Evolutionary conservation across 495 filamentous ascomycete species (phyloP).

Genomic region (Terfezia claveryi): DNA sequence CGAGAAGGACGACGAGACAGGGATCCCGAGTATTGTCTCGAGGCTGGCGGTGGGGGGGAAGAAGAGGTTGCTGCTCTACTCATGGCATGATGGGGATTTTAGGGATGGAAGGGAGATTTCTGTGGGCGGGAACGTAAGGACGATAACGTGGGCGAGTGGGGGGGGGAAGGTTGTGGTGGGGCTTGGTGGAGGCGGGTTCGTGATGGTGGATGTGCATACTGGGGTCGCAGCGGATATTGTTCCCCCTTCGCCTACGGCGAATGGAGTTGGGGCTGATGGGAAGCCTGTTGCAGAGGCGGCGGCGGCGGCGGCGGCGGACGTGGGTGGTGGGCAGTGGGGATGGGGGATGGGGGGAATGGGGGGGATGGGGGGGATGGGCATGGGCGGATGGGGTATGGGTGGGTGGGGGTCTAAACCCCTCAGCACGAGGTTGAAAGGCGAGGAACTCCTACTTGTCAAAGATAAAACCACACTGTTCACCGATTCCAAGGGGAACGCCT

Average conservation of each 20-base stretch:
- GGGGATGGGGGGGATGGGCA: constrained; percentile 23
- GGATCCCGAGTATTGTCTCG: constrained; percentile 75
- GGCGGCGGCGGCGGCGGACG: constrained; percentile 19
- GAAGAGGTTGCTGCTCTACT: constrained; percentile 70
- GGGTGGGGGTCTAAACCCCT: constrained; percentile 73
- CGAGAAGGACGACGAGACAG: constrained; percentile 63
- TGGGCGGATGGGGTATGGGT: neutral
- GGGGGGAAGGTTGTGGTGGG: constrained; percentile 69
- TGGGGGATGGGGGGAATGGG: neutral
- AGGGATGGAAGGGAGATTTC: constrained; percentile 54
- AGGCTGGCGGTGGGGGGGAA: constrained; percentile 80
- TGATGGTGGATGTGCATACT: constrained; percentile 64
- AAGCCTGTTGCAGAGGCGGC: constrained; percentile 40
- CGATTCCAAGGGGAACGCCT: constrained; percentile 53
- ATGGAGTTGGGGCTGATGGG: constrained; percentile 41
- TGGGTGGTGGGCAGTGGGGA: too few relatives aligned
- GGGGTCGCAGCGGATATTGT: constrained; percentile 50
- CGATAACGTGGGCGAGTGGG: constrained; percentile 71
- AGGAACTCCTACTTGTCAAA: constrained; percentile 72
- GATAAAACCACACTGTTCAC: constrained; percentile 92
- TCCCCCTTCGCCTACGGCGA: constrained; percentile 55
- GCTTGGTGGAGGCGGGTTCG: constrained; percentile 56
- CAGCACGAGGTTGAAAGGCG: constrained; percentile 57
- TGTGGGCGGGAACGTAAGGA: constrained; percentile 56
- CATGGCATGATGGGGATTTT: constrained; percentile 88